phyloP scores from a whole-genome alignment of 768 basidiomycete species.

The Pholiota conissans region DNA sequence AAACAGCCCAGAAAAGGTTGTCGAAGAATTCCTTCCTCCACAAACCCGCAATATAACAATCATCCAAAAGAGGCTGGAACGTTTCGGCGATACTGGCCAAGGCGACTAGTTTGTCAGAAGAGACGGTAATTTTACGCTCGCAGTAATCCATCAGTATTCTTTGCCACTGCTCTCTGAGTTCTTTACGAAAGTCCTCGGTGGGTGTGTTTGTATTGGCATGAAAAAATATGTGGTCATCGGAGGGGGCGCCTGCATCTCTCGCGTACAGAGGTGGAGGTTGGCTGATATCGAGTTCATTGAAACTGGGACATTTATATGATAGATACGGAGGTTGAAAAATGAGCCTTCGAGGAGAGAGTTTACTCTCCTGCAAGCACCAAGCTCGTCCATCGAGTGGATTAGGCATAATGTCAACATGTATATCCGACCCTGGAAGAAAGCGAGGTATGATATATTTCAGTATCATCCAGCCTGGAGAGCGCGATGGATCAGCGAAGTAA shows the following conservation, averaged over 20 bases:
- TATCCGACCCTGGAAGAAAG: background rate
- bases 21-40: background rate
- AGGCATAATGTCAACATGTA: too few species aligned
- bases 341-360: background rate
- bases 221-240: background rate
- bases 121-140: background rate
- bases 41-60: slow-evolving; percentile 5
- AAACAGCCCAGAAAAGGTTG: slow-evolving; percentile 7
- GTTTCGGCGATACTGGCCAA: slow-evolving; percentile 3
- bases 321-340: background rate
- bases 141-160: slow-evolving; percentile 2
- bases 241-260: background rate
- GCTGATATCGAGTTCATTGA: background rate
- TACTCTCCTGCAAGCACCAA: slow-evolving; percentile 7
- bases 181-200: background rate
- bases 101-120: slow-evolving; percentile 1
- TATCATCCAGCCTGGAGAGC: background rate
- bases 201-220: background rate
- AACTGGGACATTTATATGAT: slow-evolving; percentile 1
- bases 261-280: background rate
- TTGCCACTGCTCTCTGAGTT: background rate
- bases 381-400: background rate
- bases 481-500: background rate
- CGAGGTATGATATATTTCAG: background rate
- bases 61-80: background rate